These are phyloP conservation scores for Leucosporidium yakuticum DNA, from an alignment of 768 basidiomycete species.

Conservation along the genomic window DNA sequence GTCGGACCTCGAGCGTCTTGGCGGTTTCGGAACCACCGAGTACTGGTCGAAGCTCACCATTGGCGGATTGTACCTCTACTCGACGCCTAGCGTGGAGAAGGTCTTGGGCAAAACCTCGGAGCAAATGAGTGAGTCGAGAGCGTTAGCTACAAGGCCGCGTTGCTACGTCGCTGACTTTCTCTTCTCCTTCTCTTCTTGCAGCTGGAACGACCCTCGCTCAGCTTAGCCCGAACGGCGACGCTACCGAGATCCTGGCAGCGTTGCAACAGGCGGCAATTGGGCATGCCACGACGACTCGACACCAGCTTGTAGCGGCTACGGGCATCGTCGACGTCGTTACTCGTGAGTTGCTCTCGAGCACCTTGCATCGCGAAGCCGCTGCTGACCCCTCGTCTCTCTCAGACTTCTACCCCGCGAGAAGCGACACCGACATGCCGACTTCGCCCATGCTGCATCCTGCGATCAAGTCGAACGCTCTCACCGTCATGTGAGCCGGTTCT, in stretches of 20 bases:
- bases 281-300: constrained; percentile 39
- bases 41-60: constrained; percentile 48
- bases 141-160: neutral
- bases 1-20: constrained; percentile 54
- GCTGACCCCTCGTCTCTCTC: constrained; percentile 1
- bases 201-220: constrained; percentile 39
- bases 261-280: constrained; percentile 38
- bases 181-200: neutral
- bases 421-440: neutral
- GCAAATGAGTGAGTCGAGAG: constrained; percentile 15
- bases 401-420: constrained; percentile 33
- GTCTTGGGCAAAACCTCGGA: constrained; percentile 41
- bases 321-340: constrained; percentile 44
- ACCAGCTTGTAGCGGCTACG: constrained; percentile 39
- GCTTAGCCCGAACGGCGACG: constrained; percentile 36
- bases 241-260: constrained; percentile 37
- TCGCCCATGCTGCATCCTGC: neutral
- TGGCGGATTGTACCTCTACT: constrained; percentile 46
- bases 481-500: neutral
- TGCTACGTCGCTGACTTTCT: constrained; percentile 5
- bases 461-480: no score
- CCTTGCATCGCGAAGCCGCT: neutral
- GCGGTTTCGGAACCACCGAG: constrained; percentile 50
- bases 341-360: constrained; percentile 38
- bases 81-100: constrained; percentile 42